Conservation (phyloP, 1,284 basidiomycete genomes). For the Rugosomyces carneus region DNA sequence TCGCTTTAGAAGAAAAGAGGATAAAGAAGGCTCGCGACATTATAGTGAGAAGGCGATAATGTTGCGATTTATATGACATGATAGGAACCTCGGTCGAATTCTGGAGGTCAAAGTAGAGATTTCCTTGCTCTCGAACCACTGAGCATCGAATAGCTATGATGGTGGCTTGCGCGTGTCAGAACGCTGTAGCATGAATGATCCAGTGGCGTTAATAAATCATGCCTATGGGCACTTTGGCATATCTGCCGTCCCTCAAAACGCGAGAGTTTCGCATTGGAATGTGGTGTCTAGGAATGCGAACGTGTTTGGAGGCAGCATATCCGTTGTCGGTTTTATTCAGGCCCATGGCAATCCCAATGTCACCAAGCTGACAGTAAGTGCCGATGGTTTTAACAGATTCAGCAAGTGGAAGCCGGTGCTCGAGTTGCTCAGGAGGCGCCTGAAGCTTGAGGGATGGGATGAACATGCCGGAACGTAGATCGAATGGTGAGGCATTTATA, state of each 20-base stretch:
- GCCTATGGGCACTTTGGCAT: constrained; percentile 15
- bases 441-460: constrained; percentile 19
- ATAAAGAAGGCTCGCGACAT: constrained; percentile 17
- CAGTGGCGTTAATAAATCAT: constrained; percentile 17
- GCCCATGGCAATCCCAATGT: constrained; percentile 19
- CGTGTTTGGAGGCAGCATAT: constrained; percentile 17
- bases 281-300: constrained; percentile 19
- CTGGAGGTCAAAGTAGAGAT: constrained; percentile 8
- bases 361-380: constrained; percentile 21
- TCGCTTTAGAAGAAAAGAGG: constrained; percentile 11
- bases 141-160: constrained; percentile 21
- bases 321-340: constrained; percentile 20
- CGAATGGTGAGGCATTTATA: constrained; percentile 20
- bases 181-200: constrained; percentile 13
- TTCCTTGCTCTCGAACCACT: constrained; percentile 20
- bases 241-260: constrained; percentile 13
- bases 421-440: constrained; percentile 17
- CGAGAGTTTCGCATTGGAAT: constrained; percentile 17
- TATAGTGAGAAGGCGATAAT: constrained; percentile 15
- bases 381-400: constrained; percentile 15
- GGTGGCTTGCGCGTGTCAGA: constrained; percentile 15
- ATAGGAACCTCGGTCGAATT: constrained; percentile 13
- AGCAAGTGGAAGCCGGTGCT: constrained; percentile 19
- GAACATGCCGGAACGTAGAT: constrained; percentile 19
- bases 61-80: constrained; percentile 19